Evolutionary conservation across 2,329 filamentous ascomycete genomes (phyloP).

Genomic region (Calonectria pseudoturangicola): DNA sequence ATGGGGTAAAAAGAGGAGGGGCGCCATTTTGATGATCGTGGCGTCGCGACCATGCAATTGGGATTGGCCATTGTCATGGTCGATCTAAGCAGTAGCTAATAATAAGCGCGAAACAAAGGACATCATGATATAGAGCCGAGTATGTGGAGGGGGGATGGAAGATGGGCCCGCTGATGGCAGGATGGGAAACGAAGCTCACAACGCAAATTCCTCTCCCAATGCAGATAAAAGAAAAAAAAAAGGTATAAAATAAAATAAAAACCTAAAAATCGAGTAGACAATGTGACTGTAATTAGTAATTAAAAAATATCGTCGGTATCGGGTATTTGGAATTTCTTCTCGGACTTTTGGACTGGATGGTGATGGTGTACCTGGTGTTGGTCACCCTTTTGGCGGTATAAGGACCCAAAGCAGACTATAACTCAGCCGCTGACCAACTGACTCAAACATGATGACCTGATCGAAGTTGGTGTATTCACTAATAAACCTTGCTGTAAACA

Average conservation of each 20-base stretch:
- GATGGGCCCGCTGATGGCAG: not conserved
- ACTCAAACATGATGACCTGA: slow-evolving; percentile 29
- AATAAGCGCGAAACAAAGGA: slow-evolving; percentile 5
- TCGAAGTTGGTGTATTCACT: slow-evolving; percentile 30
- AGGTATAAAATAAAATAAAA: too few relatives aligned
- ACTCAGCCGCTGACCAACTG: slow-evolving; percentile 22
- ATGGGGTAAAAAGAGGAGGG: not conserved
- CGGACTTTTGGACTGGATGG: too few relatives aligned
- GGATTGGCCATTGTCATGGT: not conserved
- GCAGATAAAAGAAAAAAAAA: too few relatives aligned
- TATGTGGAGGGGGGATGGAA: not conserved
- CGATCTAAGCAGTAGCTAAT: slow-evolving; percentile 3
- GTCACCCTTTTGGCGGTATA: not conserved
- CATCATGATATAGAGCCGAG: not conserved
- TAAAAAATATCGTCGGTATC: too few relatives aligned
- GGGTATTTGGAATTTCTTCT: too few relatives aligned
- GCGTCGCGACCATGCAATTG: not conserved
- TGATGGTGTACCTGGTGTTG: too few relatives aligned
- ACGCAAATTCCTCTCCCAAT: not conserved
- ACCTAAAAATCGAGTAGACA: too few relatives aligned
- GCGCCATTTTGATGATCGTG: not conserved
- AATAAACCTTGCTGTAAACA: slow-evolving; percentile 29
- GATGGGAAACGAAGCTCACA: not conserved
- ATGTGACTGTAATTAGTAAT: too few relatives aligned
- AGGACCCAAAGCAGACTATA: slow-evolving; percentile 24